Conservation (phyloP, 345 rosid species). For the Physaria fendleri region DNA sequence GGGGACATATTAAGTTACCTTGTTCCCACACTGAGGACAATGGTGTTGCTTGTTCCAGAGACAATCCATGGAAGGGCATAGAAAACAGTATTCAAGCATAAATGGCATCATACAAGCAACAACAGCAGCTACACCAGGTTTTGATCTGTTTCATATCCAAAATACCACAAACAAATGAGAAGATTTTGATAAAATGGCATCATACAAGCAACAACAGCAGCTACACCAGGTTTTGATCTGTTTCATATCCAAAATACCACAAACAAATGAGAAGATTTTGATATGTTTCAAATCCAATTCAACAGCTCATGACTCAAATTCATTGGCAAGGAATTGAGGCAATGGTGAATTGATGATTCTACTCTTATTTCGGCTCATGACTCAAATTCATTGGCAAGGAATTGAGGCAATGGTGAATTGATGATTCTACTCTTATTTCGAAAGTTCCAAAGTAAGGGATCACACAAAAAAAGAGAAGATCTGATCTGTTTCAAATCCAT, state of each 20-base stretch:
- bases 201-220: slow-evolving; percentile 93
- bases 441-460: too few species aligned
- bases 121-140: slow-evolving; percentile 80
- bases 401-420: too few species aligned
- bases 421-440: too few species aligned
- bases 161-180: not conserved
- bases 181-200: slow-evolving; percentile 70
- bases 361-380: too few species aligned
- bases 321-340: too few species aligned
- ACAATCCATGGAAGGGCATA: slow-evolving; percentile 92
- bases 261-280: not conserved
- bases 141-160: slow-evolving; percentile 48
- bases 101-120: slow-evolving; percentile 96
- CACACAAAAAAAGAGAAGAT: too few species aligned
- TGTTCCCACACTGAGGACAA: slow-evolving; percentile 71
- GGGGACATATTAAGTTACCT: slow-evolving; percentile 34
- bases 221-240: slow-evolving; percentile 90
- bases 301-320: too few species aligned
- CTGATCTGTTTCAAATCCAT: too few species aligned
- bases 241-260: not conserved
- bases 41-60: slow-evolving; percentile 97
- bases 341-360: too few species aligned
- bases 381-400: too few species aligned
- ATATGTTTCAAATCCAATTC: slow-evolving; percentile 27
- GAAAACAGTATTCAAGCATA: slow-evolving; percentile 87